Evolutionary conservation across 2,329 filamentous ascomycete genomes (phyloP).

Genomic region (Pyricularia sp.): DNA sequence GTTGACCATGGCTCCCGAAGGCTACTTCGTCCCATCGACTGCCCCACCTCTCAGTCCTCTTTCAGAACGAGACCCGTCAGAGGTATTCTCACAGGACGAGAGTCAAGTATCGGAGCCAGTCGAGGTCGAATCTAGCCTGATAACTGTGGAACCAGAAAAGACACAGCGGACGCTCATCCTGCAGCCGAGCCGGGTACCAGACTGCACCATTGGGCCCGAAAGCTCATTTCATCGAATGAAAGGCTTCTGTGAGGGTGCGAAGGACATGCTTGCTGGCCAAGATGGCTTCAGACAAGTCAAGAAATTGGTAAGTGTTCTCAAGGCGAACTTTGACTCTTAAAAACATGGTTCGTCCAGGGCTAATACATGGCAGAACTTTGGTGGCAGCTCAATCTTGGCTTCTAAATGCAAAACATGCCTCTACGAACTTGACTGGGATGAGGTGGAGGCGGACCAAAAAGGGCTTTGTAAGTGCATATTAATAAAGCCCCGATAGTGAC

Average conservation of each 20-base stretch:
- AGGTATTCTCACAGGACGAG: background rate
- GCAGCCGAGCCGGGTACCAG: slow-evolving; percentile 13
- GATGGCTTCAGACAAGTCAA: slow-evolving; percentile 36
- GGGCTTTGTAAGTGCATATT: slow-evolving; percentile 15
- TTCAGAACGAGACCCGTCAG: background rate
- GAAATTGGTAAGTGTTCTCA: slow-evolving; percentile 26
- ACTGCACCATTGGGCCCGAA: slow-evolving; percentile 28
- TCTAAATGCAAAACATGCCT: slow-evolving; percentile 40
- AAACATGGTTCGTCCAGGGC: background rate
- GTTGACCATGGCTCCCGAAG: background rate
- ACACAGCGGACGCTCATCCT: slow-evolving; percentile 7
- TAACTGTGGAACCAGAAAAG: slow-evolving; percentile 8
- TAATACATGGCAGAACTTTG: slow-evolving; percentile 10
- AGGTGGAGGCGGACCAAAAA: slow-evolving; percentile 38
- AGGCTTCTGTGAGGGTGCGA: slow-evolving; percentile 42
- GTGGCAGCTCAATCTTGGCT: slow-evolving; percentile 24
- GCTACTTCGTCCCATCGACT: background rate
- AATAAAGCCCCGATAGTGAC: slow-evolving; percentile 20
- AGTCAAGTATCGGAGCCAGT: background rate
- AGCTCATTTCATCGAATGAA: slow-evolving; percentile 41
- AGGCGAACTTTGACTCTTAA: background rate
- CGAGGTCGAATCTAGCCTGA: slow-evolving; percentile 9
- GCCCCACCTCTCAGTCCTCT: background rate
- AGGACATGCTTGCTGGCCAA: slow-evolving; percentile 33
- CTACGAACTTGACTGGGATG: slow-evolving; percentile 39